Evolutionary conservation across 805 yeast genomes (phyloP).

Genomic region (Candida ficus): DNA sequence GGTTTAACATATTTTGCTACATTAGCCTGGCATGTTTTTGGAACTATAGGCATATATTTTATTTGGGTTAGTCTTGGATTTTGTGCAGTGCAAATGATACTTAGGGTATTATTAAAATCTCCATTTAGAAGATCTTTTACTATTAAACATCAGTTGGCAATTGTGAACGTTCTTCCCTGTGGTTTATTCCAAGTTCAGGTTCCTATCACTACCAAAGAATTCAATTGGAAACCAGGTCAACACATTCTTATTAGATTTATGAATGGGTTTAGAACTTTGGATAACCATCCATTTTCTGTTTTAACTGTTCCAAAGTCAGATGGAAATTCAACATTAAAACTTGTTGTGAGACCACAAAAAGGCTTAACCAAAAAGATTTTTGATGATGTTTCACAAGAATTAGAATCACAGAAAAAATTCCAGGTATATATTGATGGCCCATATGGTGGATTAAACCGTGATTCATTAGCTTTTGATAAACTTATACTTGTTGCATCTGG

Average conservation of each 20-base stretch:
- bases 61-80: slow-evolving; percentile 47
- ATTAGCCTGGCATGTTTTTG: slow-evolving; percentile 40
- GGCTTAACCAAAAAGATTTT: slow-evolving; percentile 41
- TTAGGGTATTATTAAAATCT: slow-evolving; percentile 41
- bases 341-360: slow-evolving; percentile 39
- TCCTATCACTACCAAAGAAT: slow-evolving; percentile 24
- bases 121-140: slow-evolving; percentile 39
- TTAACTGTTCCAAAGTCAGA: slow-evolving; percentile 27
- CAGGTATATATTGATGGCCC: slow-evolving; percentile 46
- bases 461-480: slow-evolving; percentile 39
- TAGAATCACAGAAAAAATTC: slow-evolving; percentile 24
- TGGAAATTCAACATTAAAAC: slow-evolving; percentile 26
- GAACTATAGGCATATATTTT: slow-evolving; percentile 33
- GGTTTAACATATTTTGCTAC: slow-evolving; percentile 45
- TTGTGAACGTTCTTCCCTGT: slow-evolving; percentile 19
- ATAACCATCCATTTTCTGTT: slow-evolving; percentile 55
- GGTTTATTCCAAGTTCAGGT: slow-evolving; percentile 34
- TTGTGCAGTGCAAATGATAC: slow-evolving; percentile 45
- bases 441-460: slow-evolving; percentile 49
- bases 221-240: slow-evolving; percentile 50
- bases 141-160: slow-evolving; percentile 34
- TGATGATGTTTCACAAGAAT: slow-evolving; percentile 8
- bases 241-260: slow-evolving; percentile 45
- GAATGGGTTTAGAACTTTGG: slow-evolving; percentile 37
- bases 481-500: slow-evolving; percentile 42